phyloP scores from a whole-genome alignment of 2,329 filamentous ascomycete species.

The Monosporascus sp. region DNA sequence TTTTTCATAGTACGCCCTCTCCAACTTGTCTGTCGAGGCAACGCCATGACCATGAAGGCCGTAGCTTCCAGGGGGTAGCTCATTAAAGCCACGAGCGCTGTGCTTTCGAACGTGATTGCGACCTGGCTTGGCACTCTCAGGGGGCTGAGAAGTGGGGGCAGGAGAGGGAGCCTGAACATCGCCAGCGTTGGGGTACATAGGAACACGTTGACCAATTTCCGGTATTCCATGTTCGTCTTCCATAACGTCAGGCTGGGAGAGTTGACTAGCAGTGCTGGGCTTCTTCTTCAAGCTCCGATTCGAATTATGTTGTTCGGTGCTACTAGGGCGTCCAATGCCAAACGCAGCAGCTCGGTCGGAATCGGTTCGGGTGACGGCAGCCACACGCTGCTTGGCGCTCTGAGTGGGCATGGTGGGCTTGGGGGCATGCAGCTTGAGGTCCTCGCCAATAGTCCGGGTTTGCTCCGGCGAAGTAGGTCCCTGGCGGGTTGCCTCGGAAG shows the following conservation, averaged over 20 bases:
- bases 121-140: constrained; percentile 28
- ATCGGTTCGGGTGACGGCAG: constrained; percentile 83
- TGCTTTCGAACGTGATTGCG: constrained; percentile 64
- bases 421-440: constrained; percentile 83
- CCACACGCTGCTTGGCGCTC: constrained; percentile 78
- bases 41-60: constrained; percentile 86
- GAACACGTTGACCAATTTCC: constrained; percentile 86
- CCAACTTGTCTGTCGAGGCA: constrained; percentile 71
- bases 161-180: constrained; percentile 95
- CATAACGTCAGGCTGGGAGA: constrained; percentile 43
- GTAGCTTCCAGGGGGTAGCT: constrained; percentile 80
- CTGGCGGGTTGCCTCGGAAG: constrained; percentile 32
- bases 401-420: constrained; percentile 77
- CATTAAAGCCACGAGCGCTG: constrained; percentile 65
- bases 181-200: constrained; percentile 87
- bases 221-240: constrained; percentile 86
- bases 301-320: constrained; percentile 46
- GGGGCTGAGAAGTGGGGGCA: constrained; percentile 43
- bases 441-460: constrained; percentile 71
- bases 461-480: constrained; percentile 55
- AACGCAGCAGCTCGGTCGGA: constrained; percentile 81
- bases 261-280: constrained; percentile 49
- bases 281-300: constrained; percentile 57
- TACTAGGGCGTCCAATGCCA: constrained; percentile 67
- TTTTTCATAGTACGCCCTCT: constrained; percentile 88